phyloP scores from a whole-genome alignment of 2,329 filamentous ascomycete species.

The Trichoderma citrinoviride region DNA sequence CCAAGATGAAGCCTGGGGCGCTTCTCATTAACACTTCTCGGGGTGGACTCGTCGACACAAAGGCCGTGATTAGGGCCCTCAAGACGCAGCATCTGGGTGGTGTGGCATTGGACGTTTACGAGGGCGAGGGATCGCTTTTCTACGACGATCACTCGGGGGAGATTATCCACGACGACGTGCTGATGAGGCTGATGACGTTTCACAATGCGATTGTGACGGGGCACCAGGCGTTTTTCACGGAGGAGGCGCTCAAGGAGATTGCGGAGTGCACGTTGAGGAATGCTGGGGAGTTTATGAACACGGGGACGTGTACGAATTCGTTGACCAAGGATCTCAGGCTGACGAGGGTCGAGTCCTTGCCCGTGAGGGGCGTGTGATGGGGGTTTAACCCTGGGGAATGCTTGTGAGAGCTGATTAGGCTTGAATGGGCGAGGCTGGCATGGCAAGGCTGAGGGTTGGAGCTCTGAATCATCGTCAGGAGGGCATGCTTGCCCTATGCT shows the following conservation, averaged over 20 bases:
- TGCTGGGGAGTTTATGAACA: conserved; percentile 43
- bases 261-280: conserved; percentile 59
- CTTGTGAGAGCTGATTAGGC: neutral
- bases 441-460: too few species aligned
- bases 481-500: too few species aligned
- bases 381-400: neutral
- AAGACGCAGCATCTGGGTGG: conserved; percentile 60
- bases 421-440: too few species aligned
- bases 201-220: conserved; percentile 65
- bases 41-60: conserved; percentile 61
- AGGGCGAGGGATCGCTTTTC: conserved; percentile 61
- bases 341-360: conserved; percentile 19
- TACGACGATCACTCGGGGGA: conserved; percentile 63
- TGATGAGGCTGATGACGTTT: conserved; percentile 66
- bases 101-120: conserved; percentile 66
- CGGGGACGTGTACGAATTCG: conserved; percentile 36
- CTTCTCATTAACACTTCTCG: conserved; percentile 68
- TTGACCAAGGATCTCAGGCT: conserved; percentile 30
- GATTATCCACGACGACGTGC: conserved; percentile 64
- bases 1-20: conserved; percentile 56
- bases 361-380: conserved; percentile 26
- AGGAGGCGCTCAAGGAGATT: conserved; percentile 63
- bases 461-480: too few species aligned
- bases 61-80: conserved; percentile 57
- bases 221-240: conserved; percentile 68